Evolutionary conservation across 805 yeast species (phyloP), one percentile per base, ranked within the genome.

Genomic region (Barnettozyma salicaria): DNA sequence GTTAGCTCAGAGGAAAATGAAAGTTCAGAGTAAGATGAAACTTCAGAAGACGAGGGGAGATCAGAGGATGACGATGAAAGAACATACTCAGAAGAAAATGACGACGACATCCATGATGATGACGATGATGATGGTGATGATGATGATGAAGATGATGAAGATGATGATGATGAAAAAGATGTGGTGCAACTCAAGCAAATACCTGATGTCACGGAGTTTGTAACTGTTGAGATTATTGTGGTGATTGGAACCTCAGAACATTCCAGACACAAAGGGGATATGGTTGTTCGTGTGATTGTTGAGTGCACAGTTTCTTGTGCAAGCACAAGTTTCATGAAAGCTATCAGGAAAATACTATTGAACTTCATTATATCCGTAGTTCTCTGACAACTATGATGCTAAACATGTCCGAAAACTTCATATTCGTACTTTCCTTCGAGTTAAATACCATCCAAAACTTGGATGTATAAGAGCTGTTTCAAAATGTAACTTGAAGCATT

Each of bases 131-230:
- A 12, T 3, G 19, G 16, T 14, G 34, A 29, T 12, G 36, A 19
- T 17, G 35, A 26, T n/a, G 19, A 16, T 22, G 33, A 28, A 19
- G 33, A 26, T 14, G 32, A 36, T 19, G 32, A 19, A 18, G 11
- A 7, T 16, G 25, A 19, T 11, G 31, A 27, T 25, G 40, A 26
- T 3, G 38, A 19, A 9, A 27, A 14, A 3, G 31, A 17, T 8
- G 6, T 13, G 10, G 10, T 27, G 18, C 29, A 27, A 11, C 17
- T 13, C 10, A 27, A 13, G 17, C 29, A 27, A 14, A 13, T 27
- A 14, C 6, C 7, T 6, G 29, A 27, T 5, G 29, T 27, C 7
- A 6, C 13, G 6, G 29, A 14, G 6, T 10, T n/a, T 7, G 17
- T 12, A 5, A 12, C n/a, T 11, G 7, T 13, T 10, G 4, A 10